Conservation (phyloP, 1,284 basidiomycete species). For the Volvariella surrecta region DNA sequence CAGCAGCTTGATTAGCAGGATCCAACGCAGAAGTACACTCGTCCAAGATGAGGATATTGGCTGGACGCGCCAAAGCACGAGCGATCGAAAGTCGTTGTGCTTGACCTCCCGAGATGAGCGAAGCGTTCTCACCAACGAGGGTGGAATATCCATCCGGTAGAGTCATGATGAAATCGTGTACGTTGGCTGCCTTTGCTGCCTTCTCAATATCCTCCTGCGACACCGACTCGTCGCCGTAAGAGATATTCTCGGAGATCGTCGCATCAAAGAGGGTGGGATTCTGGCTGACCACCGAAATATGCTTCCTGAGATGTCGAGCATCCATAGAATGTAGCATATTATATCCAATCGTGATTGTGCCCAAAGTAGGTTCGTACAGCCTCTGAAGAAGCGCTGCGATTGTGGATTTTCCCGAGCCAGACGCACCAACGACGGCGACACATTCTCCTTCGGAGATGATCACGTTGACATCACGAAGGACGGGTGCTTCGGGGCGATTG, state of each 20-base stretch:
- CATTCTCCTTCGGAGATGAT: slow-evolving; percentile 65
- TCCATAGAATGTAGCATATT: slow-evolving; percentile 49
- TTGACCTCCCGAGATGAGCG: slow-evolving; percentile 89
- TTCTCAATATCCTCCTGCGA: slow-evolving; percentile 48
- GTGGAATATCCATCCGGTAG: slow-evolving; percentile 86
- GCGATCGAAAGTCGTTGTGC: slow-evolving; percentile 92
- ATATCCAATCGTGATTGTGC: slow-evolving; percentile 52
- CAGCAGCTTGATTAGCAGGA: slow-evolving; percentile 67
- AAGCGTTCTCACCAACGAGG: slow-evolving; percentile 80
- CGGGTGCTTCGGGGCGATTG: slow-evolving; percentile 60
- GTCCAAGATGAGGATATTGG: slow-evolving; percentile 82
- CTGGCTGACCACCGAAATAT: slow-evolving; percentile 83
- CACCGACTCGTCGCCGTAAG: slow-evolving; percentile 59
- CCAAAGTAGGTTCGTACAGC: slow-evolving; percentile 72
- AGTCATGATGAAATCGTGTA: slow-evolving; percentile 79
- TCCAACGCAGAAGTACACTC: slow-evolving; percentile 94
- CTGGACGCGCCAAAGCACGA: slow-evolving; percentile 68
- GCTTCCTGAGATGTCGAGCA: slow-evolving; percentile 66
- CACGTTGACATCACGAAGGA: slow-evolving; percentile 64
- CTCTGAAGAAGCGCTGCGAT: slow-evolving; percentile 77
- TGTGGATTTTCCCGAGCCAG: slow-evolving; percentile 87
- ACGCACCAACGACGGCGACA: slow-evolving; percentile 83
- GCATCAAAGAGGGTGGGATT: slow-evolving; percentile 83
- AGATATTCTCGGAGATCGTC: slow-evolving; percentile 79
- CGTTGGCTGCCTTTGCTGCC: slow-evolving; percentile 72